Base-by-base conservation (phyloP, 1,284 basidiomycete genomes). In the Schizophyllum amplum region DNA sequence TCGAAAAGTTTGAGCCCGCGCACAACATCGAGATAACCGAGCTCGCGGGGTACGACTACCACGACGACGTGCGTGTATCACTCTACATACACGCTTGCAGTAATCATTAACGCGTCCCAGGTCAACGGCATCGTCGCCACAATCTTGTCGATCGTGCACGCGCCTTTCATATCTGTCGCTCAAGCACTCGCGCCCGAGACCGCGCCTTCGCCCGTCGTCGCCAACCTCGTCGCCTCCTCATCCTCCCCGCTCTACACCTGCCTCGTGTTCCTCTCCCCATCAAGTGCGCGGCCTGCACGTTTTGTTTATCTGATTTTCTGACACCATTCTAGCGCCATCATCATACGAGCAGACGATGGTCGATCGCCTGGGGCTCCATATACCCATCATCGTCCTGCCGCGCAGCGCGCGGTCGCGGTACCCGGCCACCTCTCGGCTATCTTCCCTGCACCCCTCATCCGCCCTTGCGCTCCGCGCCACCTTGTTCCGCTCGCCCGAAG, bases 401-500 rank as follows among this genome's bases (percentile, higher is more conserved):
- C 68, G 66, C 51, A 66, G 71, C 55, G 66, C 67, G 33, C 63
- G 55, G 58, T 67, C 65, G 55, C 67, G 67, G 53, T 63, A 64
- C 51, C 61, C 60, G 54, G 56, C 63, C 54, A 53, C 58, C 3
- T 56, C 69, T 24, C 73, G 75, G 56, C 67, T 83, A 54, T 82
- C 84, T 24, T 67, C 76, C 24, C 83, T 86, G 68, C 71, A 72
- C 9, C 83, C 85, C 17, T 59, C 70, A 2, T 77, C 80, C 1
- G 62, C 77, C 13, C 64, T 74, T 17, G 75, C 78, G 2, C 74
- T 87, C n/a, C 80, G 82, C 20, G 67, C 68, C 20, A 81, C 81
- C 11, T 70, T 87, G 20, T 86, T 87, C 67, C 79, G 76, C 60
- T 76, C 79, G 1, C 82, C 84, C 0, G 82, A 82, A 57, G 82